Conservation (phyloP, 2,329 filamentous ascomycete species). For the Colletotrichum sp. region DNA sequence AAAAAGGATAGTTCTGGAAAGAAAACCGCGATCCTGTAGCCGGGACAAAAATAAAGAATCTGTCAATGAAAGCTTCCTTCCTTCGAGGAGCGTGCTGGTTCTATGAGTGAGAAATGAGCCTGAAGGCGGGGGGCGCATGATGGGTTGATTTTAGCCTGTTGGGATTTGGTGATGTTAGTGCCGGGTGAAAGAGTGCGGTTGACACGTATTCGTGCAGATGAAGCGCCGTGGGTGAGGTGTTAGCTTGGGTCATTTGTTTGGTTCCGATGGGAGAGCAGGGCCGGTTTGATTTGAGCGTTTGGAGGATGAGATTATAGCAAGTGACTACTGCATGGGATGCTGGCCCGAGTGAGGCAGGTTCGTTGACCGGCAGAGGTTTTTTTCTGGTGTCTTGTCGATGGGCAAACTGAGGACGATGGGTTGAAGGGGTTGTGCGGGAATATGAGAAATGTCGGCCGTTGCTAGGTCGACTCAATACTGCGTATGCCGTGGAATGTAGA, state of each 20-base stretch:
- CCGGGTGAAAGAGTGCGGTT: neutral
- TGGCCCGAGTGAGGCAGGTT: neutral
- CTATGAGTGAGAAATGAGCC: neutral
- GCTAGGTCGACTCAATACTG: neutral
- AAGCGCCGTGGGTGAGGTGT: neutral
- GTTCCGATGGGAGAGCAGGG: neutral
- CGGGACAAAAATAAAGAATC: neutral
- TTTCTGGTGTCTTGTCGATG: neutral
- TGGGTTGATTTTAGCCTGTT: neutral
- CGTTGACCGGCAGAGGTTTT: neutral
- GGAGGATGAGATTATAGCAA: neutral
- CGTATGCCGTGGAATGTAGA: neutral
- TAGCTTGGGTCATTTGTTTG: neutral
- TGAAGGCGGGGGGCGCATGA: neutral
- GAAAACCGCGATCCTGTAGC: constrained; percentile 1
- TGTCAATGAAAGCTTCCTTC: neutral
- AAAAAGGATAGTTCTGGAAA: neutral
- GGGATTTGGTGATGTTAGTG: neutral
- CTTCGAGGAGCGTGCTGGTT: neutral
- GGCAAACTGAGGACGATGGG: neutral
- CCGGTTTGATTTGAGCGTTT: neutral
- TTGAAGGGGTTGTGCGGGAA: neutral
- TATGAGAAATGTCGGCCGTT: neutral
- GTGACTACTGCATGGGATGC: neutral
- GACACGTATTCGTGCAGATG: neutral